Evolutionary conservation across 2,329 filamentous ascomycete species (phyloP).

Genomic region (Clonostachys chloroleuca): DNA sequence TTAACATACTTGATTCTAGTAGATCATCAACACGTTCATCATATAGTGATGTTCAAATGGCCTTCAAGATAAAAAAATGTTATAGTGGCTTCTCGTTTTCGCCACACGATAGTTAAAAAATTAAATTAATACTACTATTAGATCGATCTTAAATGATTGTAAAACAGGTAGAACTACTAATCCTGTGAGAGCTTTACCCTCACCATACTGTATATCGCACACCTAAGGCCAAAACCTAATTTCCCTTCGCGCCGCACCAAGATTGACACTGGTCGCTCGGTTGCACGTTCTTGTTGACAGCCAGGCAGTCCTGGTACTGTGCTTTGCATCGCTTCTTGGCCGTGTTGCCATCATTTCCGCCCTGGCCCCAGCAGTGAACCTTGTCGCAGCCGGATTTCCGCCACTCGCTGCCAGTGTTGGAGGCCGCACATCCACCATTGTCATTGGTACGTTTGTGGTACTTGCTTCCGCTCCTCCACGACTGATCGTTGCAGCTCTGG

Average conservation of each 20-base stretch:
- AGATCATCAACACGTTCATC: too few relatives aligned
- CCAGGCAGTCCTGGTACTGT: constrained; percentile 45
- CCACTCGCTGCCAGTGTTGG: background rate
- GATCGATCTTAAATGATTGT: too few relatives aligned
- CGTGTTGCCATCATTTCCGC: constrained; percentile 21
- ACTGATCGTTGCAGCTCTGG: constrained; percentile 35
- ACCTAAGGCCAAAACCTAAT: too few relatives aligned
- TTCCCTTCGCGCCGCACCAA: constrained; percentile 14
- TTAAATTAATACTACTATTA: too few relatives aligned
- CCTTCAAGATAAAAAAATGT: too few relatives aligned
- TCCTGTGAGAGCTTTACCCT: too few relatives aligned
- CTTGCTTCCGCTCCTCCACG: constrained; percentile 15
- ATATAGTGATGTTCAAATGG: too few relatives aligned
- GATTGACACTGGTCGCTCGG: constrained; percentile 30
- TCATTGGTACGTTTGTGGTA: constrained; percentile 9
- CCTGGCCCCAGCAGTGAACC: constrained; percentile 12
- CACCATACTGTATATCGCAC: too few relatives aligned
- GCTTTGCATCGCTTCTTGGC: constrained; percentile 36
- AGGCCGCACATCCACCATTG: background rate
- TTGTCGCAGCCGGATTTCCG: constrained; percentile 2
- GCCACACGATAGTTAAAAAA: too few relatives aligned
- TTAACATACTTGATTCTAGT: too few relatives aligned
- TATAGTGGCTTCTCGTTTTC: too few relatives aligned
- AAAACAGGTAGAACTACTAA: too few relatives aligned
- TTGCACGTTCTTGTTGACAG: constrained; percentile 30